Base-by-base conservation (phyloP, 805 yeast species). In the Metahyphopichia silvanorum region DNA sequence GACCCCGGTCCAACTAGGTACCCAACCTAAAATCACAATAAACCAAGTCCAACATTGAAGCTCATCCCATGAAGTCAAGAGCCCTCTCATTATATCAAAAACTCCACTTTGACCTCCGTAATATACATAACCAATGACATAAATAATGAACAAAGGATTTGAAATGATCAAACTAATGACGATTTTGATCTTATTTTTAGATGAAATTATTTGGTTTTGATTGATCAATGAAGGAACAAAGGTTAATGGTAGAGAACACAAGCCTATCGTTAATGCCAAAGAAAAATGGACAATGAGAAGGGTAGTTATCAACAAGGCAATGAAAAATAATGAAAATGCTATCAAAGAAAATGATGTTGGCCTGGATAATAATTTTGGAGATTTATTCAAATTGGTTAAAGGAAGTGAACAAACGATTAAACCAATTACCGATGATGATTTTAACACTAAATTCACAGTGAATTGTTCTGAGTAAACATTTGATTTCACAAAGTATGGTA, bases 1-100 rank as follows among this genome's bases (percentile, higher is more conserved):
- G 16, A 64, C 48, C 9, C 53, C 35, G 1, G 78, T 27, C 98
- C 98, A 91, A 4, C 79, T 71, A 3, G 97, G 95, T 23, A 80
- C 54, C 95, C 96, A 88, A 0, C 87, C 85, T 25, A 81, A 61
- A 25, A 78, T 66, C 2, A 88, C 52, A 16, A 85, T 73, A 35
- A 76, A 71, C 89, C 95, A 87, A 0, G 95, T 84, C 91, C 95
- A 87, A 38, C 84, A 80, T 35, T 82, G 83, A 35, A 85, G 59
- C 23, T 79, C 75, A 16, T 64, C 50, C 82, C 89, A 86, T 3
- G 86, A 77, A 17, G 74, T 65, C 8, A 80, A 53, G 11, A 88
- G 60, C 0, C 78, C 77, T 14, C 57, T 50, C 33, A 81, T 64
- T 4, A 80, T 47, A 7, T 63, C 55, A 4, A 64, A 55, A 1